Conservation (phyloP, 352 stramenopile species). For the Phytophthora tubulina region DNA sequence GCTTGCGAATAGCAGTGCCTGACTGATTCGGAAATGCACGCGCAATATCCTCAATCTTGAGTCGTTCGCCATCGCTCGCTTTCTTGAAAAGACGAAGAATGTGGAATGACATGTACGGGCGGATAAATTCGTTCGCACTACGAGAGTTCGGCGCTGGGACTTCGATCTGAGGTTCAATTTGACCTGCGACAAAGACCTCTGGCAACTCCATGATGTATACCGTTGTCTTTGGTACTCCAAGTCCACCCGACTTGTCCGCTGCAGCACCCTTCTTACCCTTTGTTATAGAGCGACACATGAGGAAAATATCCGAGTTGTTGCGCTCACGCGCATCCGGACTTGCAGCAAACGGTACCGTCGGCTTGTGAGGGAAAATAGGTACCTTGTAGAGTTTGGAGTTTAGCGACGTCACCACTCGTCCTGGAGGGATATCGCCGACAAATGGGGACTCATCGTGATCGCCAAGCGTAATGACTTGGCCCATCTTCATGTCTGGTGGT, state of each 20-base stretch:
- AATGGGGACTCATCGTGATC: constrained; percentile 87
- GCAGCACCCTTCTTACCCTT: constrained; percentile 74
- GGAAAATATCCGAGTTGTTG: constrained; percentile 71
- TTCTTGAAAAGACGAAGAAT: constrained; percentile 88
- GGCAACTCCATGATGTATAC: constrained; percentile 84
- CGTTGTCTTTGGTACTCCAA: constrained; percentile 66
- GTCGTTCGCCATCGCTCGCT: constrained; percentile 74
- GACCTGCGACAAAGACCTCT: constrained; percentile 77
- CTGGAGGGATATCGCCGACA: constrained; percentile 80
- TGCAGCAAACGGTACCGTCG: constrained; percentile 60
- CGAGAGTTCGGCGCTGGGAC: constrained; percentile 83
- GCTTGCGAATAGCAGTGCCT: constrained; percentile 83
- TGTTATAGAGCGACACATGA: constrained; percentile 74
- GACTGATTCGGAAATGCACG: constrained; percentile 87
- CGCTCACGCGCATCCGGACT: constrained; percentile 49
- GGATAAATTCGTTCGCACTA: constrained; percentile 87
- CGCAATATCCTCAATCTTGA: constrained; percentile 89
- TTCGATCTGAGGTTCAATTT: constrained; percentile 87
- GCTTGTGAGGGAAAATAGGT: constrained; percentile 79
- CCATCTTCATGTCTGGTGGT: constrained; percentile 82
- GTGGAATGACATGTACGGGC: constrained; percentile 89
- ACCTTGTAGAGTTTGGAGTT: constrained; percentile 90
- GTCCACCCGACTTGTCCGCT: constrained; percentile 38
- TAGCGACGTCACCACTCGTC: constrained; percentile 78
- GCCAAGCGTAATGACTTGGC: constrained; percentile 84